These are phyloP conservation scores for Termitomyces sp. DNA, from an alignment of 1,284 basidiomycete species.

Conservation along the genomic window DNA sequence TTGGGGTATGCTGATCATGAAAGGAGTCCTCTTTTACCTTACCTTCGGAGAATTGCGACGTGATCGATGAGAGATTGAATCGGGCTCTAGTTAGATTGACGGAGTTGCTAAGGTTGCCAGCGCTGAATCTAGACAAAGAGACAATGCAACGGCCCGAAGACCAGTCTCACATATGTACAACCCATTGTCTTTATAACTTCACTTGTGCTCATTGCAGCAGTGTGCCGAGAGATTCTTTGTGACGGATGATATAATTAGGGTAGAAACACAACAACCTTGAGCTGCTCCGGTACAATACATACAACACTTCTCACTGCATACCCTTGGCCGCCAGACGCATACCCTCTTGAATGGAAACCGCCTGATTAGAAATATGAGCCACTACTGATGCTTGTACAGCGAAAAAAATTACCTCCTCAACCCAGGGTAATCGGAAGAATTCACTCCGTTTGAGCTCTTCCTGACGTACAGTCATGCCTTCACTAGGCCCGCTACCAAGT, in stretches of 20 bases:
- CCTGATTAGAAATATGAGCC: conserved; percentile 22
- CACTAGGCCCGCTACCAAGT: conserved; percentile 81
- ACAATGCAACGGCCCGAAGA: background rate
- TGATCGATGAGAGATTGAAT: conserved; percentile 11
- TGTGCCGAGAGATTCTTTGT: background rate
- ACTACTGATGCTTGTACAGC: background rate
- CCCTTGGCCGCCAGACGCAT: conserved; percentile 36
- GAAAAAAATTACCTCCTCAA: conserved; percentile 50
- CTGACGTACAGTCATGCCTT: conserved; percentile 75
- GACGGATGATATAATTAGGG: background rate
- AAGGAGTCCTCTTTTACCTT: background rate
- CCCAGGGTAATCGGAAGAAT: conserved; percentile 89
- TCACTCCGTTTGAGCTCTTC: conserved; percentile 88
- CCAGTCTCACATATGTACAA: background rate
- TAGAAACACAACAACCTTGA: background rate
- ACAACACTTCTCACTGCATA: conserved; percentile 24
- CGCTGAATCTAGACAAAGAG: background rate
- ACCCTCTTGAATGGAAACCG: conserved; percentile 43
- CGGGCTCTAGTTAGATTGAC: conserved; percentile 1
- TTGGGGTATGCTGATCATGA: background rate
- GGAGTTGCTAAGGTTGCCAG: background rate
- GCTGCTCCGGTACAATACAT: background rate
- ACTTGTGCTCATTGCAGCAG: background rate
- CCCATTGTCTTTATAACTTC: background rate
- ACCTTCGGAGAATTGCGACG: conserved; percentile 1